Evolutionary conservation across 2,329 filamentous ascomycete species (phyloP).

Genomic region (Beauveria sp.): DNA sequence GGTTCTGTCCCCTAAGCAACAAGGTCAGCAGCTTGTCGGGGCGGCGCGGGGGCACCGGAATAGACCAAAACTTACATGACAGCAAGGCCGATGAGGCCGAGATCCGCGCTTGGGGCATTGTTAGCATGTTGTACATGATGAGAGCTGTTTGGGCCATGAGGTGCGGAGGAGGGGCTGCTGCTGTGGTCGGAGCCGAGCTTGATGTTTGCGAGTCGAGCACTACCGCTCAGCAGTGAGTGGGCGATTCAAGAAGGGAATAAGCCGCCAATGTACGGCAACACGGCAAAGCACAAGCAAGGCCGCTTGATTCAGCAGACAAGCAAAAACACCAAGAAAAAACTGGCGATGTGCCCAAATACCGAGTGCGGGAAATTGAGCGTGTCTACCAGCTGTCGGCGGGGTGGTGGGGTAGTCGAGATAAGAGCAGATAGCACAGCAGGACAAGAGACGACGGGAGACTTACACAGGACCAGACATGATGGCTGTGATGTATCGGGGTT

Average conservation of each 20-base stretch:
- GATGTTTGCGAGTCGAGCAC: slow-evolving; percentile 68
- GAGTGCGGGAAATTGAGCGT: slow-evolving; percentile 12
- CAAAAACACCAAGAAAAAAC: slow-evolving; percentile 10
- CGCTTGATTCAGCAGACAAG: neutral
- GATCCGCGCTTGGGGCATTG: slow-evolving; percentile 64
- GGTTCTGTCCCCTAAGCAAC: slow-evolving; percentile 61
- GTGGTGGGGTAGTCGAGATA: slow-evolving; percentile 14
- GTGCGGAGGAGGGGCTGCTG: slow-evolving; percentile 26
- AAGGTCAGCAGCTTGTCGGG: slow-evolving; percentile 12
- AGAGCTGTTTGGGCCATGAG: slow-evolving; percentile 18
- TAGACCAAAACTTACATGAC: slow-evolving; percentile 58
- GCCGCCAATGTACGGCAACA: slow-evolving; percentile 17
- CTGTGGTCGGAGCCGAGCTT: slow-evolving; percentile 56
- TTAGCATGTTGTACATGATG: slow-evolving; percentile 44
- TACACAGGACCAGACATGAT: slow-evolving; percentile 63
- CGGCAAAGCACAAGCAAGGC: slow-evolving; percentile 1
- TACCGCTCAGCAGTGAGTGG: slow-evolving; percentile 30
- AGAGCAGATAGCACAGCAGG: slow-evolving; percentile 19
- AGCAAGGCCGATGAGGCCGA: slow-evolving; percentile 87
- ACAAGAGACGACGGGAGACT: slow-evolving; percentile 32
- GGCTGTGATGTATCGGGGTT: slow-evolving; percentile 16
- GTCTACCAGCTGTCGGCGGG: slow-evolving; percentile 6
- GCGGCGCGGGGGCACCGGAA: slow-evolving; percentile 1
- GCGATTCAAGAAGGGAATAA: neutral
- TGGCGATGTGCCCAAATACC: slow-evolving; percentile 5